Conservation (phyloP, 208 protist species). For the Leishmania martiniquensis region DNA sequence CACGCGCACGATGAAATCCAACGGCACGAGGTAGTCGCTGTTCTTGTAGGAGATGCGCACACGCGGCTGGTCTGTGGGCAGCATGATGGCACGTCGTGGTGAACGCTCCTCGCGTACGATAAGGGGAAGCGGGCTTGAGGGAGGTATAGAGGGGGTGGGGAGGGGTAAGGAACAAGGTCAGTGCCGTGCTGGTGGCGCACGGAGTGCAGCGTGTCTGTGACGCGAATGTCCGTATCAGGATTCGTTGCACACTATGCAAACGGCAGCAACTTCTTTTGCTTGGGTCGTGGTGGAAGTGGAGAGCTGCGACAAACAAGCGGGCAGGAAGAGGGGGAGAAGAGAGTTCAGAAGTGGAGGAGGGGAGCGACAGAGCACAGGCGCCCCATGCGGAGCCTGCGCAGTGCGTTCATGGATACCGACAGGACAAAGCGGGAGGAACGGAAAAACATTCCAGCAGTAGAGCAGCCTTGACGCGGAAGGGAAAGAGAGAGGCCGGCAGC, state of each 20-base stretch:
- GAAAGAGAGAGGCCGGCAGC: too few species aligned
- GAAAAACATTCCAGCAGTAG: too few species aligned
- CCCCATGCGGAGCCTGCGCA: neutral
- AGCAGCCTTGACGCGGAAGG: too few species aligned
- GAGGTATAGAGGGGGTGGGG: neutral
- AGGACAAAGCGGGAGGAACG: too few species aligned
- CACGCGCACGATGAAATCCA: conserved; percentile 29
- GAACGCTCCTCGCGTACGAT: neutral
- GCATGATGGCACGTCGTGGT: neutral
- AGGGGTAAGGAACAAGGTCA: neutral
- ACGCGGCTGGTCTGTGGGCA: neutral
- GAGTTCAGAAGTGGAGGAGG: neutral
- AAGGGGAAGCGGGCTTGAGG: neutral
- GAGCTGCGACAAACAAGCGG: neutral
- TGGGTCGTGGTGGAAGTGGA: neutral
- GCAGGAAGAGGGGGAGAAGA: neutral
- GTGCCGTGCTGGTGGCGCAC: neutral
- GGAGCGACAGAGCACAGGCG: neutral
- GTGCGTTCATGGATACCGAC: neutral
- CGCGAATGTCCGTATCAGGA: neutral
- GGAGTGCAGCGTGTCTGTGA: too few species aligned
- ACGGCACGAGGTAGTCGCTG: conserved; percentile 30
- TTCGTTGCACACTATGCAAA: neutral
- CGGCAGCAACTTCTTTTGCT: neutral
- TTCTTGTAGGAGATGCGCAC: conserved; percentile 34